Evolutionary conservation across 176 grass and related monocot species (phyloP).

Genomic region (Musa troglodytarum): DNA sequence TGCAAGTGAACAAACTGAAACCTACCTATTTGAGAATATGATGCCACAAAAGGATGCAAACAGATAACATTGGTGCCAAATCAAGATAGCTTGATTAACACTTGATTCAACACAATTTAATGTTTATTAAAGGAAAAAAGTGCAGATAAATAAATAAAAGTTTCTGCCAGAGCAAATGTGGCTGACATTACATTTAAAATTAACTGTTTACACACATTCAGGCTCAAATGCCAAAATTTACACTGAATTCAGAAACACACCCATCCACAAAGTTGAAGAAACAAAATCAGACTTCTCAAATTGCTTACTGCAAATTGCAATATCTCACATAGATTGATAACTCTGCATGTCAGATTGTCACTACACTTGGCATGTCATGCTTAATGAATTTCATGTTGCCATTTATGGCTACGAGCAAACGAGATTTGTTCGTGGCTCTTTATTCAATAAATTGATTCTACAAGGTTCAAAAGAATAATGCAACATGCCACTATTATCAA

Average conservation of each 20-base stretch:
- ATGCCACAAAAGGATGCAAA: background rate
- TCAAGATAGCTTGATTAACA: background rate
- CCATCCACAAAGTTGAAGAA: no score
- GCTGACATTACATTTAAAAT: background rate
- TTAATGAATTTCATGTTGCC: no score
- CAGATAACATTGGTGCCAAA: background rate
- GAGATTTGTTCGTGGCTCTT: no score
- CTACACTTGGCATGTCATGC: no score
- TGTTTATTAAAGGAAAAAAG: background rate
- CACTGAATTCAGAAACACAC: no score
- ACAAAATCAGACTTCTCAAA: background rate
- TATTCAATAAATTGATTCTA: no score
- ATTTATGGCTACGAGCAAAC: no score
- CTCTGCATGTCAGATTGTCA: constrained; percentile 15
- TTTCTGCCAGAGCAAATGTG: background rate
- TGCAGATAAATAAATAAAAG: background rate
- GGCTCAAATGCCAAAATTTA: no score
- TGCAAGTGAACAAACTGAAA: background rate
- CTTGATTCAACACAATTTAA: background rate
- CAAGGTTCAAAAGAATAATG: no score
- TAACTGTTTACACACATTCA: background rate
- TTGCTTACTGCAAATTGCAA: constrained; percentile 61
- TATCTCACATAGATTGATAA: constrained; percentile 47
- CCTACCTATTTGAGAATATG: background rate
- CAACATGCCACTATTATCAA: no score